Base-by-base conservation (phyloP, 2,329 filamentous ascomycete genomes). In the Amauroascus niger region DNA sequence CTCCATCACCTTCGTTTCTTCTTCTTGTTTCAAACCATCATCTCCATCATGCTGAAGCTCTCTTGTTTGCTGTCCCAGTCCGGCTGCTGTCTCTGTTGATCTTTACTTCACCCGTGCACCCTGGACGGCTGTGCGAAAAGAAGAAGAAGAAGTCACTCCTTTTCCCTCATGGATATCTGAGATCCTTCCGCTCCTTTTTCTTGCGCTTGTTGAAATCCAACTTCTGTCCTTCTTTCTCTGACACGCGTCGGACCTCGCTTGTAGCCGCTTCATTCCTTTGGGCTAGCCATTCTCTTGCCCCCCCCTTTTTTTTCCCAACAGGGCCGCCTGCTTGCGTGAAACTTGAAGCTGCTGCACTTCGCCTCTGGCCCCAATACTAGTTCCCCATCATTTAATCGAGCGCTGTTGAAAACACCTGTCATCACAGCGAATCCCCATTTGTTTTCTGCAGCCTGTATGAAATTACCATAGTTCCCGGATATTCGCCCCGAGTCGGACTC, bases 141-240 rank as follows among this genome's bases (percentile, higher is more conserved):
- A 1, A 16, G 9, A 4, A 39, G n/a, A 18, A 18, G 3, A 32
- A 35, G 30, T n/a, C 30, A 13, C 32, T 22, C 18, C 8, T 37
- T 52, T 26, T 52, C n/a, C n/a, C 49, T 52, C 30, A 52, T 52
- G 50, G 50, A 52, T 46, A 20, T 52, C 20, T 52, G 50, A 52
- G 6, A 9, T 45, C 41, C 22, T 45, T 52, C 14, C 50, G 46
- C 22, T 52, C 50, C 18, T 39, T 52, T 16, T 6, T 13, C 16
- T 18, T 6, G 22, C n/a, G 5, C 18, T 41, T n/a, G 30, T 20
- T 13, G n/a, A 14, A 52, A 32, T 26, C 50, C 40, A 52, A 52
- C 50, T 52, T 37, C n/a, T 18, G 50, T 46, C 50, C 32, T 39
- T 52, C 50, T 33, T 52, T 52, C 26, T 30, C 26, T 30, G 26